phyloP scores from a whole-genome alignment of 805 yeast genomes.

The Geotrichum ghanense region DNA sequence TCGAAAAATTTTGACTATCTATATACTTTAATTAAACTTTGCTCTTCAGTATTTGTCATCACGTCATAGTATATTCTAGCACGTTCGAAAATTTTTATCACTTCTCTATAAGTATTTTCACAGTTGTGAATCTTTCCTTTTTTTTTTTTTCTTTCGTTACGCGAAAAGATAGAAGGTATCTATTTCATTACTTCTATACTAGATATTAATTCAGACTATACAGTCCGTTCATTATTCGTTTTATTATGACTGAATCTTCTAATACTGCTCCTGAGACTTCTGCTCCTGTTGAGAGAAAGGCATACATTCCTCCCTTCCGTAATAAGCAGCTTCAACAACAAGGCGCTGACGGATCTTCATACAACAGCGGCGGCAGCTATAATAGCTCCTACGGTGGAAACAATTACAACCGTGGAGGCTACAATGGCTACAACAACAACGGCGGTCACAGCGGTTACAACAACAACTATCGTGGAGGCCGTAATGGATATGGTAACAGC shows the following conservation, averaged over 20 bases:
- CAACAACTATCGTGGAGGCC: conserved; percentile 14
- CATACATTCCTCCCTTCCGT: conserved; percentile 1
- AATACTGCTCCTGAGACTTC: not conserved
- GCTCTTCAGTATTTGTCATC: not conserved
- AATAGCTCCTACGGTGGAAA: conserved; percentile 5
- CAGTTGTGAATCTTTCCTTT: not conserved
- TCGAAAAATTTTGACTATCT: not conserved
- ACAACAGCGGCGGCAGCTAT: conserved; percentile 4
- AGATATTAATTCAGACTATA: not conserved
- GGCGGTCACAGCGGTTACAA: conserved; percentile 5
- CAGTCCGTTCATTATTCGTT: not conserved
- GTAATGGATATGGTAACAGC: conserved; percentile 20
- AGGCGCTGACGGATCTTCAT: not conserved
- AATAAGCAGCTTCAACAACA: conserved; percentile 1
- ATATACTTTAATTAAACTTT: too few relatives aligned
- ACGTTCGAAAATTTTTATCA: not conserved
- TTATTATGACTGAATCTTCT: not conserved
- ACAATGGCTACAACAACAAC: conserved; percentile 14
- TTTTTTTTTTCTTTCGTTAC: not conserved
- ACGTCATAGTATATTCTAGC: not conserved
- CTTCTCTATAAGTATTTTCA: not conserved
- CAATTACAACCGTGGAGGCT: conserved; percentile 9
- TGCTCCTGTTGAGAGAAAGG: not conserved
- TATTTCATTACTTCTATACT: not conserved
- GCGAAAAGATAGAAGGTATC: conserved; percentile 1